phyloP scores from a whole-genome alignment of 192 early-diverging fungal species.

The Podila epicladia region DNA sequence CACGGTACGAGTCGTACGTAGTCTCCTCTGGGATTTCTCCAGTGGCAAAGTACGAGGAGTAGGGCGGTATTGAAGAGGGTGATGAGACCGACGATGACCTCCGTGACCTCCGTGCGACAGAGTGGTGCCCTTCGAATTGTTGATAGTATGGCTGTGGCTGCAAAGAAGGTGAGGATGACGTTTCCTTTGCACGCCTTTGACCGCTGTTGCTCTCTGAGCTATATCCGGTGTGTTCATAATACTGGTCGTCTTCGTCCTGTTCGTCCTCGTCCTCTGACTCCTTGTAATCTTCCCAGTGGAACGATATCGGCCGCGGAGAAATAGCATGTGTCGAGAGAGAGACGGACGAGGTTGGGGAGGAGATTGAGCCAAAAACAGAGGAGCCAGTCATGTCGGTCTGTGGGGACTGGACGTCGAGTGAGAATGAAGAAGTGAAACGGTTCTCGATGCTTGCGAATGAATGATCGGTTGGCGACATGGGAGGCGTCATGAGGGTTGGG shows the following conservation, averaged over 20 bases:
- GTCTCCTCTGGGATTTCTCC: slow-evolving; percentile 9
- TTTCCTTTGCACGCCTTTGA: neutral
- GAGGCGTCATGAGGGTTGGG: slow-evolving; percentile 39
- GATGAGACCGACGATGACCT: slow-evolving; percentile 13
- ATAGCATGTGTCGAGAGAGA: slow-evolving; percentile 1
- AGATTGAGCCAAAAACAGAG: neutral
- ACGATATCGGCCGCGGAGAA: slow-evolving; percentile 33
- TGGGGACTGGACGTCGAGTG: neutral
- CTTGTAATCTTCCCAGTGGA: slow-evolving; percentile 41
- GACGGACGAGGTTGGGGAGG: slow-evolving; percentile 5
- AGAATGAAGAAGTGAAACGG: slow-evolving; percentile 5
- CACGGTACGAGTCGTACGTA: slow-evolving; percentile 31
- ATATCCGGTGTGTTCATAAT: neutral
- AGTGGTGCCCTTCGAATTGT: slow-evolving; percentile 45
- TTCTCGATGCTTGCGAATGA: slow-evolving; percentile 38
- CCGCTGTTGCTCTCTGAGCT: neutral
- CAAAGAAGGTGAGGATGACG: too few relatives aligned
- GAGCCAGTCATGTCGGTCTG: slow-evolving; percentile 1
- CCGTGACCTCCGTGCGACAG: slow-evolving; percentile 15
- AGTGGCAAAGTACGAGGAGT: neutral
- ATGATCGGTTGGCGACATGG: slow-evolving; percentile 47
- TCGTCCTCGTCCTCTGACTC: slow-evolving; percentile 22
- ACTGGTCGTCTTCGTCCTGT: neutral
- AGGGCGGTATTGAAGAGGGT: neutral
- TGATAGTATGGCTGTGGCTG: slow-evolving; percentile 8